Percentiles rank a stretch among this genome's conserved stretches.
These are phyloP conservation scores for Brassica cretica DNA, from an alignment of 345 rosid genomes.

Conservation along the genomic window DNA sequence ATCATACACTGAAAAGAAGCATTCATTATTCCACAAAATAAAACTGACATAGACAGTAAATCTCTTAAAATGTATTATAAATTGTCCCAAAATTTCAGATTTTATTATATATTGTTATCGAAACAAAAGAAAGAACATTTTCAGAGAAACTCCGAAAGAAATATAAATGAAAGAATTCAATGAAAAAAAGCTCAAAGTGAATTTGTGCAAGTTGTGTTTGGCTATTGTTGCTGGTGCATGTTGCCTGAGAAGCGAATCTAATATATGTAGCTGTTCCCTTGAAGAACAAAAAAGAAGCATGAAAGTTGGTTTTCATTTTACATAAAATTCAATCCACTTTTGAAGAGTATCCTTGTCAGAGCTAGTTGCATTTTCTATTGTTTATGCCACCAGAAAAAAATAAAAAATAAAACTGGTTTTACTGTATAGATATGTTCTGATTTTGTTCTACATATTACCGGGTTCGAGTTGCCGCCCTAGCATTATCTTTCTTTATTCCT, in stretches of 20 bases:
- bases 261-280: constrained; percentile 26
- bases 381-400: constrained; percentile 11
- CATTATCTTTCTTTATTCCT: constrained; percentile 20
- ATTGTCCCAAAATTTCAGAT: background rate
- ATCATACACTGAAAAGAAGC: constrained; percentile 13
- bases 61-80: background rate
- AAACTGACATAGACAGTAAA: constrained; percentile 12
- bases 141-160: background rate
- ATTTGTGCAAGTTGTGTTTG: constrained; percentile 36
- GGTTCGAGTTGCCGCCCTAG: constrained; percentile 29
- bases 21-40: background rate
- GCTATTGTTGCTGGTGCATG: constrained; percentile 36
- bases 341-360: constrained; percentile 30
- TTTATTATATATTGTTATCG: background rate
- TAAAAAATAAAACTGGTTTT: background rate
- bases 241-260: constrained; percentile 34
- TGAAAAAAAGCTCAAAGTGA: constrained; percentile 16
- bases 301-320: constrained; percentile 4
- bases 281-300: constrained; percentile 20
- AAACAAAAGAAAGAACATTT: background rate
- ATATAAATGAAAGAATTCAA: background rate
- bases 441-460: constrained; percentile 34
- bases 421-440: constrained; percentile 27
- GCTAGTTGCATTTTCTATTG: constrained; percentile 1
- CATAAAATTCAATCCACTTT: constrained; percentile 15